Conservation (phyloP, 2,329 filamentous ascomycete genomes). For the Verticillium tricorpus region DNA sequence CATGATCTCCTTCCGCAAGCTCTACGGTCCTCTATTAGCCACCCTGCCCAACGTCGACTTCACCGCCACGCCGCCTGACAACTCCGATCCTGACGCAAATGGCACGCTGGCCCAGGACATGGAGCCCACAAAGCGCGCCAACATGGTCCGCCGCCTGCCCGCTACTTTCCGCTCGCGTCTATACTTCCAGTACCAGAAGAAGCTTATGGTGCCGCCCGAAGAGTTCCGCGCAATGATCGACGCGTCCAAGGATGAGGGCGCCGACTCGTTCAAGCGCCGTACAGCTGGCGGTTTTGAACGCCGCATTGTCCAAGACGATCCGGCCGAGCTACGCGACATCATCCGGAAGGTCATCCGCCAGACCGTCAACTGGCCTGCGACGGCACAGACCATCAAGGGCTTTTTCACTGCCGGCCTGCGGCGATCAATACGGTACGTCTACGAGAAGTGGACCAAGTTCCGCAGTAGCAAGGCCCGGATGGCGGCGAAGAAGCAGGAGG, state of each 20-base stretch:
- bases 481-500: constrained; percentile 9
- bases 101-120: constrained; percentile 83
- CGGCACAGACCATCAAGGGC: constrained; percentile 81
- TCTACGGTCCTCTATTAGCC: constrained; percentile 86
- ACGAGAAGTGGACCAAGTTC: constrained; percentile 74
- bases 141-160: constrained; percentile 92
- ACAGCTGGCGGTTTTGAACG: constrained; percentile 83
- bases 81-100: constrained; percentile 31
- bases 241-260: constrained; percentile 63
- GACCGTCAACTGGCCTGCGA: constrained; percentile 90
- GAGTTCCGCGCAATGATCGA: constrained; percentile 86
- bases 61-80: constrained; percentile 50
- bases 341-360: constrained; percentile 75
- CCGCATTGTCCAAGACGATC: constrained; percentile 69
- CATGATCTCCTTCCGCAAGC: constrained; percentile 81
- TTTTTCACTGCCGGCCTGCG: constrained; percentile 70
- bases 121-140: constrained; percentile 83
- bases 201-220: constrained; percentile 76
- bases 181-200: constrained; percentile 92
- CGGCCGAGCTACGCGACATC: constrained; percentile 61
- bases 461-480: constrained; percentile 35
- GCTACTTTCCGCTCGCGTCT: constrained; percentile 81
- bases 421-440: constrained; percentile 69
- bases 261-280: constrained; percentile 62
- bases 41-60: constrained; percentile 87